Base-by-base conservation (phyloP, 805 yeast species). In the Cyberlindnera petersonii region DNA sequence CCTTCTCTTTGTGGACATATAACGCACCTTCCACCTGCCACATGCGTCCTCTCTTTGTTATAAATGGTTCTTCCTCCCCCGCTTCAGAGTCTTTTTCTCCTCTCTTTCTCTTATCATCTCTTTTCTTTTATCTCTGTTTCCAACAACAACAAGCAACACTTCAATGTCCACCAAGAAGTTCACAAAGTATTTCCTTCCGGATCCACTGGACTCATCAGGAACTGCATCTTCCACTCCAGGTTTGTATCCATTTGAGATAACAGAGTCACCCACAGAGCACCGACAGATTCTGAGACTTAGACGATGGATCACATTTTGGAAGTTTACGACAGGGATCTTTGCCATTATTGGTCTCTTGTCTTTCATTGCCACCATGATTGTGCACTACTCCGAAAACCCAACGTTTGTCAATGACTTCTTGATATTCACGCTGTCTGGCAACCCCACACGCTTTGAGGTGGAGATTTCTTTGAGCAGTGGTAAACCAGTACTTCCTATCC, bases 401-500 rank as follows among this genome's bases (percentile, higher is more conserved):
- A 39, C 42, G 2, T 37, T 39, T 18, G 31, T 40, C 19, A 40
- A 40, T 24, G 44, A 40, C 18, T 26, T 37, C 26, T 21, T 42
- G 13, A 26, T 24, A 10, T 11, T 33, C 7, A 19, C 44, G 2
- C 27, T 33, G 34, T 18, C 27, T 18, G 26, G 39, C 14, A 21
- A 14, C 28, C 7, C 35, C 38, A 8, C 2, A 29, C 2, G 7
- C 24, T n/a, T 4, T 29, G 20, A 34, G 11, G 23, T n/a, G n/a
- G n/a, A n/a, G n/a, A n/a, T n/a, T n/a, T n/a, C n/a, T n/a, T 24
- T 47, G 19, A 47, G 44, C 40, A 33, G 21, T 9, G 48, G 39
- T 15, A 39, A 27, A 23, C 43, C 33, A 2, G 44, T 42, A 4
- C 26, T 55, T 15, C 68, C 66, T 6, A 63, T 79, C 19, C 87